Evolutionary conservation across 176 grass and related monocot species (phyloP).

Genomic region (Chrysopogon serrulatus): DNA sequence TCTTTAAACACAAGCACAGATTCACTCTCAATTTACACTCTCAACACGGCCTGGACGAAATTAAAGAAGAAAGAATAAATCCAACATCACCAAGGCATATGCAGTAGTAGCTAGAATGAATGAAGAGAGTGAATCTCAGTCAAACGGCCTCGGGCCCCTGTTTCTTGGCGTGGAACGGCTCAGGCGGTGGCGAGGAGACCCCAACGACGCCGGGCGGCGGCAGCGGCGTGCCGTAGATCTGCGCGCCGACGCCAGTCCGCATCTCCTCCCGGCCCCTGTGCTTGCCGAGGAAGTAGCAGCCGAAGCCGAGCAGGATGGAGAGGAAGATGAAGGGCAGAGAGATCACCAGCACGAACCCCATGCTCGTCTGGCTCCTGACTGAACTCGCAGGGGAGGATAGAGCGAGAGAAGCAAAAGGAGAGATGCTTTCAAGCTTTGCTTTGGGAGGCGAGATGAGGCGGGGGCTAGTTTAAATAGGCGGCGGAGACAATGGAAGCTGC

Average conservation of each 20-base stretch:
- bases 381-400: background rate
- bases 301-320: constrained; percentile 62
- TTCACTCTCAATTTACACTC: background rate
- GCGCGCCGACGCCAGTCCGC: constrained; percentile 47
- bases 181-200: background rate
- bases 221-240: constrained; percentile 55
- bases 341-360: constrained; percentile 71
- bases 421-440: background rate
- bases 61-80: background rate
- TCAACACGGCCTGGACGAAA: background rate
- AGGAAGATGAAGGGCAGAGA: constrained; percentile 74
- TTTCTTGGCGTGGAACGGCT: constrained; percentile 31
- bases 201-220: constrained; percentile 32
- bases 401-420: background rate
- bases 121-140: background rate
- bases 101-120: background rate
- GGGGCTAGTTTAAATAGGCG: background rate
- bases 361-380: background rate
- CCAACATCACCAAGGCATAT: background rate
- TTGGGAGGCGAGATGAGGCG: background rate
- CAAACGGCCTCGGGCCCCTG: constrained; percentile 36
- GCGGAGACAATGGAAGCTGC: background rate
- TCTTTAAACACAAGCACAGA: background rate
- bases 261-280: constrained; percentile 63
- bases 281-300: constrained; percentile 82